Evolutionary conservation across 768 basidiomycete genomes (phyloP).

Genomic region (Podaxis rugospora): DNA sequence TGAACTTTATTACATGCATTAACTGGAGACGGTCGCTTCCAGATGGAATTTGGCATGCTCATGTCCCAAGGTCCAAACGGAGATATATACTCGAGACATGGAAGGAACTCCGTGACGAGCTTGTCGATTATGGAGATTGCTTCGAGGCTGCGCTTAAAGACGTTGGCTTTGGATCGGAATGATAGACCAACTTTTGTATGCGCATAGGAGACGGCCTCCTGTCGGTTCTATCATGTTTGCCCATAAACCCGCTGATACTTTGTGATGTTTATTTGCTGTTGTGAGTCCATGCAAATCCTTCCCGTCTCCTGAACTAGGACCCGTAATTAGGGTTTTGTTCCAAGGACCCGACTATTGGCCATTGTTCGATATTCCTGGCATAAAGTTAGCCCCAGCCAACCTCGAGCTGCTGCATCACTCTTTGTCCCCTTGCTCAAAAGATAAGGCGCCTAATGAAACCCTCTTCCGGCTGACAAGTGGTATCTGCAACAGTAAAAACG

Average conservation of each 20-base stretch:
- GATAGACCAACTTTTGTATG: background rate
- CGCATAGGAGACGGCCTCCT: no score
- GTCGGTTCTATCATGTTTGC: background rate
- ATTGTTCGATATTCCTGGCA: background rate
- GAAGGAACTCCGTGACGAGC: background rate
- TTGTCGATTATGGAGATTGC: background rate
- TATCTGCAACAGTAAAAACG: background rate
- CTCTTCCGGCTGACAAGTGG: background rate
- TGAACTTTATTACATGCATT: conserved; percentile 1
- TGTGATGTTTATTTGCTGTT: background rate
- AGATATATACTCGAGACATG: background rate
- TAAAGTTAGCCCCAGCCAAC: background rate
- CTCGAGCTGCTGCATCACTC: background rate
- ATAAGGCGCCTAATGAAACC: background rate
- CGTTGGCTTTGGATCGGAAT: background rate
- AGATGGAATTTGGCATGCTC: background rate
- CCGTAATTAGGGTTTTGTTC: background rate
- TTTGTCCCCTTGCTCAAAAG: background rate
- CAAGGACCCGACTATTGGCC: background rate
- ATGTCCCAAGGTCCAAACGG: background rate
- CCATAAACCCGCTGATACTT: background rate
- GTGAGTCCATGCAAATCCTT: background rate
- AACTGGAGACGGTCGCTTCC: background rate
- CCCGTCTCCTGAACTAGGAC: background rate
- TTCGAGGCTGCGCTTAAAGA: background rate